Percentiles rank a stretch among this genome's conserved stretches.
These are phyloP conservation scores for Pulveroboletus sp. DNA, from an alignment of 768 basidiomycete species.

Conservation along the genomic window DNA sequence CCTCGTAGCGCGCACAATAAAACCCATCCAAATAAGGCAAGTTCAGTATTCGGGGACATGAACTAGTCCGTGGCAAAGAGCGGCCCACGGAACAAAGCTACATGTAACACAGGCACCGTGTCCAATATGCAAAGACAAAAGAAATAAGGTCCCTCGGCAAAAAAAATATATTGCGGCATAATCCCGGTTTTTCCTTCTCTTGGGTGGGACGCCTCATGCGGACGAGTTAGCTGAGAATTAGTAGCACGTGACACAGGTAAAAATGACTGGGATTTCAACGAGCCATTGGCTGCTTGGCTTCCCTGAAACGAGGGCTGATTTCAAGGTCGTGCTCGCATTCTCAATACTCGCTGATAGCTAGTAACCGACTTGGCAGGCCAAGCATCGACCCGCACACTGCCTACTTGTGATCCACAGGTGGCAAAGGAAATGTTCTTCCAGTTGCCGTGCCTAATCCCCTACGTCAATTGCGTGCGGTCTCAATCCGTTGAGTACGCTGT, in stretches of 20 bases:
- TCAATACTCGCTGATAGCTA: too few species aligned
- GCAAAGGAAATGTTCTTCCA: neutral
- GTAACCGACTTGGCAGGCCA: too few species aligned
- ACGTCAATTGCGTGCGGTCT: neutral
- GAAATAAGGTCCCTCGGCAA: neutral
- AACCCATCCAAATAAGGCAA: conserved; percentile 8
- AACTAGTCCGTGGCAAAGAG: neutral
- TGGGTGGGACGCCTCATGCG: too few species aligned
- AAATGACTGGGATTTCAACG: neutral
- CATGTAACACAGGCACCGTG: neutral
- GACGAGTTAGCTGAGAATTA: neutral
- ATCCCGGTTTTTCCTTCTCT: neutral
- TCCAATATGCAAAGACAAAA: conserved; percentile 6
- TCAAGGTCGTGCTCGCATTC: neutral
- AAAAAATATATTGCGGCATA: neutral
- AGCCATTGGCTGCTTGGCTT: neutral
- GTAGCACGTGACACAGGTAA: neutral
- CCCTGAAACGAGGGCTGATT: too few species aligned
- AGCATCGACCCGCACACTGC: neutral
- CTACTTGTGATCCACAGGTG: neutral
- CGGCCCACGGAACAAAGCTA: neutral
- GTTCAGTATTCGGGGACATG: conserved; percentile 4
- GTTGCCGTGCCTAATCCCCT: neutral
- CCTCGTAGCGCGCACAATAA: conserved; percentile 16
- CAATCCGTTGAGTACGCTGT: neutral